Percentiles rank a stretch among this genome's conserved stretches.
Evolutionary conservation across 1,284 basidiomycete species (phyloP).

Genomic region (Hypsizygus ulmarius): DNA sequence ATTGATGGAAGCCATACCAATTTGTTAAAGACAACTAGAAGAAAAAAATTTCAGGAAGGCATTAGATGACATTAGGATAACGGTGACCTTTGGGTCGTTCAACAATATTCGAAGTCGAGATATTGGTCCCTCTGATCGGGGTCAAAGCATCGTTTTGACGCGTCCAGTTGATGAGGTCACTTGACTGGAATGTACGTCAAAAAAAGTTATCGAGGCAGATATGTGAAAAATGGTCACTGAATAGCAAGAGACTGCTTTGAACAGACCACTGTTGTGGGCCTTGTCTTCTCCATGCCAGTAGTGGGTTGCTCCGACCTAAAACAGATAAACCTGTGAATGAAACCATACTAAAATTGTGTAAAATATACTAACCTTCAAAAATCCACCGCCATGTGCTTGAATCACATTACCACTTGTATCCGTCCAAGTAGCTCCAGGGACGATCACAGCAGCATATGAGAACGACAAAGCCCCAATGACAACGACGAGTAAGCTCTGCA

Average conservation of each 20-base stretch:
- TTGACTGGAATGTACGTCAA: slow-evolving; percentile 35
- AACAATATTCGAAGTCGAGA: slow-evolving; percentile 58
- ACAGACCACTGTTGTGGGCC: slow-evolving; percentile 51
- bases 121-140: slow-evolving; percentile 52
- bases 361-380: slow-evolving; percentile 45
- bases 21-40: slow-evolving; percentile 51
- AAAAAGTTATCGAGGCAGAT: background rate
- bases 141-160: slow-evolving; percentile 58
- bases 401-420: slow-evolving; percentile 63
- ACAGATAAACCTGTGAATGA: background rate
- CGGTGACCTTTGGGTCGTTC: slow-evolving; percentile 62
- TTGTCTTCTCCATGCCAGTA: slow-evolving; percentile 72
- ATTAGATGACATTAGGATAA: background rate
- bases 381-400: slow-evolving; percentile 62
- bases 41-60: background rate
- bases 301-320: slow-evolving; percentile 49
- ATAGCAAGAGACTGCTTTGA: slow-evolving; percentile 62
- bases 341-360: background rate
- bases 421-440: slow-evolving; percentile 62
- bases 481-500: slow-evolving; percentile 8
- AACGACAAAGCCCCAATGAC: slow-evolving; percentile 14
- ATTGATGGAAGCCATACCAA: slow-evolving; percentile 31
- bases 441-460: slow-evolving; percentile 43
- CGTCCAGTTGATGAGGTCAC: slow-evolving; percentile 53
- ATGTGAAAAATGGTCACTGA: slow-evolving; percentile 31